Base-by-base conservation (phyloP, 805 yeast genomes). In the Candida vaughaniae region DNA sequence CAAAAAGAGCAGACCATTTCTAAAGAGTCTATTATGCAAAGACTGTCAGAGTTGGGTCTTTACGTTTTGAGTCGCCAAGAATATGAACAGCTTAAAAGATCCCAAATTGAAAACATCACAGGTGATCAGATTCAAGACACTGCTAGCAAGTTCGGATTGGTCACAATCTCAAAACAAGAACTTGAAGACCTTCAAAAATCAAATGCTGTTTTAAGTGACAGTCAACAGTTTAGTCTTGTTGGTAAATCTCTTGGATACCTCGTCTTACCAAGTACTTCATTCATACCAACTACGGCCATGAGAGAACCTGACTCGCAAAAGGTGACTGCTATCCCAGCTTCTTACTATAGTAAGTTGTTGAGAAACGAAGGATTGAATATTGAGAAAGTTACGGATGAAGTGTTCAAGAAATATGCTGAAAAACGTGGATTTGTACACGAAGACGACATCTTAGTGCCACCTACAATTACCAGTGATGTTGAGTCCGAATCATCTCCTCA, bases 251-350 rank as follows among this genome's bases (percentile, higher is more conserved):
- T 64, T 34, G 82, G 80, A 3, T 49, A 73, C 33, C 51, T 82
- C 46, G 68, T 78, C 34, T 66, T 85, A 27, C 85, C 91, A 1
- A 69, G 67, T 34, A 55, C 69, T n/a, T 66, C 80, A 2, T 82
- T 75, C 47, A 64, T 83, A 42, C 79, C 85, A 1, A 81, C 89
- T 1, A 78, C 84, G 1, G 73, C 73, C 25, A 72, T 76, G 6
- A 67, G 73, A 45, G 59, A 58, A 4, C 78, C 85, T 3, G 85
- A 81, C 46, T 56, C 69, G 9, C 58, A 64, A 3, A 74, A 76
- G 43, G 80, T 82, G 22, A 81, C 80, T 41, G 79, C 81, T 7
- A 53, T 84, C 22, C 89, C 91, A 5, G 64, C 72, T 5, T 69
- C 80, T 2, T 82, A 82, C 53, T 84, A 80, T 58, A 73, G 75